Evolutionary conservation across 2,329 filamentous ascomycete species (phyloP).

Genomic region (Rhynchosporium agropyri): DNA sequence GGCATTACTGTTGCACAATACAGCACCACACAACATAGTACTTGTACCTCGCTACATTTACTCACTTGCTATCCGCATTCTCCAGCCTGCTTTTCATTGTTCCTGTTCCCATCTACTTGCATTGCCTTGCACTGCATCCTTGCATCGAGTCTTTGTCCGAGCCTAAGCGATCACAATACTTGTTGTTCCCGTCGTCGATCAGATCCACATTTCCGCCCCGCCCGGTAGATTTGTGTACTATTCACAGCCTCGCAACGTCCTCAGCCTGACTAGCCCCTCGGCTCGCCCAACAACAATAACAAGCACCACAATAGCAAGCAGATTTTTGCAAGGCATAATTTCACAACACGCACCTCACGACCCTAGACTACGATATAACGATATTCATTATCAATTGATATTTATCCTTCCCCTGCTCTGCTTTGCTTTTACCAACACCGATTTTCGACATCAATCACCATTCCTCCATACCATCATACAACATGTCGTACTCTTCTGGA

Average conservation of each 20-base stretch:
- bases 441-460: conserved; percentile 7
- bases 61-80: neutral
- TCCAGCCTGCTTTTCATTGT: neutral
- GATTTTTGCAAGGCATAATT: conserved; percentile 14
- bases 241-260: conserved; percentile 17
- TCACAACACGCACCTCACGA: conserved; percentile 26
- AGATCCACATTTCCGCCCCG: conserved; percentile 4
- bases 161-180: conserved; percentile 1
- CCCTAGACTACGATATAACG: conserved; percentile 13
- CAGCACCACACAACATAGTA: neutral
- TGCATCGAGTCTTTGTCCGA: conserved; percentile 11
- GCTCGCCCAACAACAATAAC: conserved; percentile 17
- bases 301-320: conserved; percentile 21
- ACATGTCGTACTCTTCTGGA: conserved; percentile 28
- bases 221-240: conserved; percentile 13
- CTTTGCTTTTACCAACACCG: conserved; percentile 8
- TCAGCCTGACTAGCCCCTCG: conserved; percentile 16
- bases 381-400: conserved; percentile 23
- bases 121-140: neutral
- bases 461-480: conserved; percentile 19
- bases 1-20: conserved; percentile 5
- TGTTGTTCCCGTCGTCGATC: conserved; percentile 7
- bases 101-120: conserved; percentile 3
- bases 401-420: conserved; percentile 16
- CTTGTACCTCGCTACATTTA: conserved; percentile 12